Percentiles rank a stretch among this genome's conserved stretches.
phyloP scores from a whole-genome alignment of 2,329 filamentous ascomycete genomes.

The Aquanectria penicillioides region DNA sequence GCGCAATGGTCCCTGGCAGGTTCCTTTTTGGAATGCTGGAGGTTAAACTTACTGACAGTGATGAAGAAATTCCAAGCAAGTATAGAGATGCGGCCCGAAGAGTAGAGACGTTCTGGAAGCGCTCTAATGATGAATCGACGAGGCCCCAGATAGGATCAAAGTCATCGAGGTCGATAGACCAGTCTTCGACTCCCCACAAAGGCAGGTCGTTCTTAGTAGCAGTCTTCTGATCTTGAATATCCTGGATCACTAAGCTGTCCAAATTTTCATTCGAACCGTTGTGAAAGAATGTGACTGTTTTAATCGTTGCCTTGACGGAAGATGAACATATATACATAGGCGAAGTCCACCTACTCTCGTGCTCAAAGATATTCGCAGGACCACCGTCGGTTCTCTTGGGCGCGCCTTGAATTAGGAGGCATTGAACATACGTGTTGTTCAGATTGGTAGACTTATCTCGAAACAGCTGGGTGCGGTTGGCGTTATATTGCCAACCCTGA shows the following conservation, averaged over 20 bases:
- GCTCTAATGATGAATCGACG: conserved; percentile 27
- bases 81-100: conserved; percentile 25
- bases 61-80: conserved; percentile 7
- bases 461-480: neutral
- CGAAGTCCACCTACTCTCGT: conserved; percentile 52
- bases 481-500: conserved; percentile 8
- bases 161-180: conserved; percentile 14
- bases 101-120: conserved; percentile 28
- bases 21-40: conserved; percentile 11
- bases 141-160: conserved; percentile 37
- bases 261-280: conserved; percentile 52
- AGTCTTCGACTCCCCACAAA: conserved; percentile 48
- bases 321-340: conserved; percentile 57
- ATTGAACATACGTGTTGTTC: conserved; percentile 29
- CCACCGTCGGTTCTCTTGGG: conserved; percentile 48
- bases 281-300: conserved; percentile 54
- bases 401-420: conserved; percentile 49
- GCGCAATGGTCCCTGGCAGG: conserved; percentile 24
- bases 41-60: neutral
- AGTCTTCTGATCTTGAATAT: conserved; percentile 51
- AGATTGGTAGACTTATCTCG: conserved; percentile 6
- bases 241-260: conserved; percentile 45
- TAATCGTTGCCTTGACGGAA: conserved; percentile 54
- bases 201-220: conserved; percentile 41
- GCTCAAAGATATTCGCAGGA: conserved; percentile 49